phyloP scores from a whole-genome alignment of 139 green algal species.

The Haematococcus sp. region DNA sequence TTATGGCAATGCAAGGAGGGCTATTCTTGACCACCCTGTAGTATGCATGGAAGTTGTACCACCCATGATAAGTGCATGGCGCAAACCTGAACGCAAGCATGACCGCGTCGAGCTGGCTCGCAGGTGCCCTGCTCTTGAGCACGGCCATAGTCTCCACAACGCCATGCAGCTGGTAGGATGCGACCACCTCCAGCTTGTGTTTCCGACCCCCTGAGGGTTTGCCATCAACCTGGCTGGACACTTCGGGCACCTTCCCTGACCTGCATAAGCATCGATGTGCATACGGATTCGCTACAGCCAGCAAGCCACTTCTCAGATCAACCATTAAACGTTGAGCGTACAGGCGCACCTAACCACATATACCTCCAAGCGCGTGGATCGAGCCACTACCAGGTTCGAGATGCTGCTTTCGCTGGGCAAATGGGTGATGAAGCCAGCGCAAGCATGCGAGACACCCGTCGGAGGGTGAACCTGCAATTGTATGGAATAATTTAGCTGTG shows the following conservation, averaged over 20 bases:
- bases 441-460: constrained; percentile 60
- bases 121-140: constrained; percentile 34
- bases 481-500: no score
- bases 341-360: constrained; percentile 44
- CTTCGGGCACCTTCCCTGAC: neutral
- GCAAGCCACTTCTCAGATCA: neutral
- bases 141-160: constrained; percentile 73
- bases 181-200: constrained; percentile 52
- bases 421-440: constrained; percentile 64
- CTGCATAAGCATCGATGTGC: neutral
- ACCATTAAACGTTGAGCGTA: neutral
- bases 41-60: neutral
- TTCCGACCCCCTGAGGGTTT: no score
- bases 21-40: no score
- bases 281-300: neutral
- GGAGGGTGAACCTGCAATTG: constrained; percentile 69
- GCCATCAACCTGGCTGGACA: no score
- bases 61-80: neutral
- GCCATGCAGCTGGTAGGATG: constrained; percentile 47
- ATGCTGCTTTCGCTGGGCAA: constrained; percentile 4
- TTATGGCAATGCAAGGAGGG: no score
- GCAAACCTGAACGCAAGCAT: constrained; percentile 70
- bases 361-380: constrained; percentile 68
- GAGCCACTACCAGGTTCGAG: constrained; percentile 75
- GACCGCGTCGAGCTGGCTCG: constrained; percentile 67